Base-by-base conservation (phyloP, 495 filamentous ascomycete genomes). In the Hypoxylon cercidicola region DNA sequence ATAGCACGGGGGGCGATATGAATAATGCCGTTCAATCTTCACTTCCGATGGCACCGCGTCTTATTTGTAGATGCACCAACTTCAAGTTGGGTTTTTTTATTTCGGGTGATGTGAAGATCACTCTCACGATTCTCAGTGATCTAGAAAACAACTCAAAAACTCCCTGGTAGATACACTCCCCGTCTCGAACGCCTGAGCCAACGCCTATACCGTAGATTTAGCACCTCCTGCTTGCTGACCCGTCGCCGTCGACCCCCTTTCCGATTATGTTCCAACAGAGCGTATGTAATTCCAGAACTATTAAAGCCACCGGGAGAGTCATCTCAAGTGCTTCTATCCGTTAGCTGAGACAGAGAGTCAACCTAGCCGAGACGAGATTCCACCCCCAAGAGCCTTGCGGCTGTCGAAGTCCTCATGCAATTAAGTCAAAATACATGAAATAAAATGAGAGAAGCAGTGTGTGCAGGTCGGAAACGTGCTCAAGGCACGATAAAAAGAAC, bases 231-330 rank as follows among this genome's bases (percentile, higher is more conserved):
- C 52, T 62, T 62, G 59, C 63, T 46, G 52, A 55, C 49, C 64
- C 35, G 52, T 53, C 51, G 58, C 59, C 55, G 34, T 57, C 62
- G 19, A 50, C 18, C 50, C 56, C 58, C 71, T 48, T 60, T 59
- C 64, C 68, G 58, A 71, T 64, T 66, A 69, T 73, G 63, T 66
- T 43, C 64, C 64, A 63, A 59, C 54, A 70, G 48, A 59, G n/a
- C n/a, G 32, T 62, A 68, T 68, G 55, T 53, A 68, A 44, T 56
- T 60, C 56, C 51, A 54, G 13, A 44, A 50, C 25, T 39, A 54
- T 15, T 30, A 21, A 43, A 59, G 56, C 35, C 58, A 34, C 50
- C 47, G 9, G 34, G 37, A 60, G 55, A 25, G 55, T 55, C n/a
- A 16, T 13, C 43, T 52, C 50, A 34, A 46, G 32, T 53, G 40